A percentile compares a stretch with the other conserved stretches of the same genome.
phyloP scores from a whole-genome alignment of 306 rosid species.

The Oemleria cerasiformis region DNA sequence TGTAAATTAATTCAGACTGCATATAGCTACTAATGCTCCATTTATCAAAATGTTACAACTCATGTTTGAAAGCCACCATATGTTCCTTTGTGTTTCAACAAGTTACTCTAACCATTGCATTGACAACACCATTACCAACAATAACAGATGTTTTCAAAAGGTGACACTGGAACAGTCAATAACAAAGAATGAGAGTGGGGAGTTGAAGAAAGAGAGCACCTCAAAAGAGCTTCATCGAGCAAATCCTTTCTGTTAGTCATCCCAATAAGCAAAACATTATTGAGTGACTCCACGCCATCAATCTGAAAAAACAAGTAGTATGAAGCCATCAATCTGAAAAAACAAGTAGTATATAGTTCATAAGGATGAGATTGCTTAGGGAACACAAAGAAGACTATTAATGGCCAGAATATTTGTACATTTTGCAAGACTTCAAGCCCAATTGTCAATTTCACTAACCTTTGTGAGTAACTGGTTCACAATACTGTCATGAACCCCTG shows the following conservation, averaged over 20 bases:
- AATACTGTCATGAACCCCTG: constrained; percentile 98
- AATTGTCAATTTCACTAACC: constrained; percentile 44
- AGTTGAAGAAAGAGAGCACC: constrained; percentile 41
- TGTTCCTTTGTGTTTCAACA: background rate
- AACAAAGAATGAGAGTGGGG: background rate
- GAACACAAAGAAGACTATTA: background rate
- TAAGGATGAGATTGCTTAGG: constrained; percentile 8
- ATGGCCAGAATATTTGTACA: constrained; percentile 8
- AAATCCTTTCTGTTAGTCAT: constrained; percentile 99
- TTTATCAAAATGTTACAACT: constrained; percentile 1
- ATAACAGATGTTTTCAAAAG: constrained; percentile 12
- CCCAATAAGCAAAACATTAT: constrained; percentile 98
- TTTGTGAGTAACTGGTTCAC: constrained; percentile 98
- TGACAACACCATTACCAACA: constrained; percentile 17
- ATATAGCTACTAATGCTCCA: constrained; percentile 17
- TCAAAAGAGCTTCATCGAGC: constrained; percentile 96
- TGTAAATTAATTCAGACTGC: constrained; percentile 6
- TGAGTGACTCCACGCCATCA: constrained; percentile 97
- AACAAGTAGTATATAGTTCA: constrained; percentile 28
- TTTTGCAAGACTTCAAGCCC: constrained; percentile 14
- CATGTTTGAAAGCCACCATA: background rate
- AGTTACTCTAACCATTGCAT: background rate
- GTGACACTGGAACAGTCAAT: constrained; percentile 19
- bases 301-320: constrained; percentile 55
- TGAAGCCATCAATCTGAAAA: constrained; percentile 94